Evolutionary conservation across 345 rosid genomes (phyloP).

Genomic region (Boechera stricta): DNA sequence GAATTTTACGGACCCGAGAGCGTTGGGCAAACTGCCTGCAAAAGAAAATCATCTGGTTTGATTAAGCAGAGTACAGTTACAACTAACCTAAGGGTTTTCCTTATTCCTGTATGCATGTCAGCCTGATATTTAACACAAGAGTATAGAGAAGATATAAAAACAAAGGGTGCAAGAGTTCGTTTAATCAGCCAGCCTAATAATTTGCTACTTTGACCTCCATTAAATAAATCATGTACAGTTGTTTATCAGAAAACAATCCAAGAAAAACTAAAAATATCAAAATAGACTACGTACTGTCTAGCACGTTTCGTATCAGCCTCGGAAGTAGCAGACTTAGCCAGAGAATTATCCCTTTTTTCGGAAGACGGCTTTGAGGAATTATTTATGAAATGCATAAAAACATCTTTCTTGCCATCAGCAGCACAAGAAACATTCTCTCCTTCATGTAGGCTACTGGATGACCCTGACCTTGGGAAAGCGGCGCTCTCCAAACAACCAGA

Average conservation of each 20-base stretch:
- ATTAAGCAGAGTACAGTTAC: neutral
- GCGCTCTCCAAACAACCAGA: constrained; percentile 57
- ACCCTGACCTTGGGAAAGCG: constrained; percentile 54
- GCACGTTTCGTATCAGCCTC: constrained; percentile 73
- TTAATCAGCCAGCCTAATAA: neutral
- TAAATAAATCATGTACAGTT: neutral
- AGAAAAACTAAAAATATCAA: neutral
- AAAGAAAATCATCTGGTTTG: constrained; percentile 17
- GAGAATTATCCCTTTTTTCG: constrained; percentile 42
- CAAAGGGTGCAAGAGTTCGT: neutral
- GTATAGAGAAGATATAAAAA: neutral
- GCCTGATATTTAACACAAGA: neutral
- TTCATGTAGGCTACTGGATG: constrained; percentile 52
- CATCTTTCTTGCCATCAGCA: constrained; percentile 55
- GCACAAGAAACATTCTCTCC: constrained; percentile 47
- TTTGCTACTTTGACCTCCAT: neutral
- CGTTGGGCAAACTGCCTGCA: constrained; percentile 97
- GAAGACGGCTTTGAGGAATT: constrained; percentile 56
- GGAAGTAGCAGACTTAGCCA: constrained; percentile 52
- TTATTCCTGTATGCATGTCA: neutral
- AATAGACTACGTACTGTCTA: constrained; percentile 72
- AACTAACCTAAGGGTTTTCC: neutral
- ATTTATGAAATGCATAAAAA: constrained; percentile 47
- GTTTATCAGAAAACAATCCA: neutral
- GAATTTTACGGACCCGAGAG: constrained; percentile 92